Evolutionary conservation across 169 alveolate species (phyloP).

Genomic region (Plasmodium adleri): DNA sequence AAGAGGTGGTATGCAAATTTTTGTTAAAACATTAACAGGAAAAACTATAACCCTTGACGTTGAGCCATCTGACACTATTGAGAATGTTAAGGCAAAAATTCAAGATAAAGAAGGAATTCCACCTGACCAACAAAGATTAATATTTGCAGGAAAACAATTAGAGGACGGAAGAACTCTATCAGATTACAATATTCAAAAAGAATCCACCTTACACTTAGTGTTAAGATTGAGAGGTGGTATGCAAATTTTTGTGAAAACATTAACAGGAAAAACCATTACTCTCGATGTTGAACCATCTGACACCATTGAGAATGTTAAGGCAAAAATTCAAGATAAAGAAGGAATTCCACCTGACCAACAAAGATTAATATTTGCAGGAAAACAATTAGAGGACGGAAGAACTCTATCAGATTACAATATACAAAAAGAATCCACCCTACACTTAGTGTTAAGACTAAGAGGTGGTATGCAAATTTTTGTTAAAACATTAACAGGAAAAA

Average conservation of each 20-base stretch:
- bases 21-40: constrained; percentile 85
- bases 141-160: constrained; percentile 99
- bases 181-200: constrained; percentile 99
- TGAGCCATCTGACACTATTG: constrained; percentile 97
- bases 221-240: constrained; percentile 82
- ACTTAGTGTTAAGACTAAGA: no score
- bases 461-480: no score
- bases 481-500: no score
- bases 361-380: constrained; percentile 99
- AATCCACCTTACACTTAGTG: constrained; percentile 97
- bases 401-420: constrained; percentile 99
- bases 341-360: constrained; percentile 99
- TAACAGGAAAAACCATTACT: constrained; percentile 94
- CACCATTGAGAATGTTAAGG: constrained; percentile 98
- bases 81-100: constrained; percentile 97
- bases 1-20: constrained; percentile 87
- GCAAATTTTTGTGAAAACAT: constrained; percentile 85
- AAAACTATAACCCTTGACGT: constrained; percentile 97
- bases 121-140: constrained; percentile 99
- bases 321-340: constrained; percentile 97
- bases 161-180: constrained; percentile 99
- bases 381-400: constrained; percentile 99
- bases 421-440: constrained; percentile 97
- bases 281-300: constrained; percentile 97
- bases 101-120: constrained; percentile 99